Base-by-base conservation (phyloP, 2,329 filamentous ascomycete species). In the Aspergillus oerlinghausenensis region DNA sequence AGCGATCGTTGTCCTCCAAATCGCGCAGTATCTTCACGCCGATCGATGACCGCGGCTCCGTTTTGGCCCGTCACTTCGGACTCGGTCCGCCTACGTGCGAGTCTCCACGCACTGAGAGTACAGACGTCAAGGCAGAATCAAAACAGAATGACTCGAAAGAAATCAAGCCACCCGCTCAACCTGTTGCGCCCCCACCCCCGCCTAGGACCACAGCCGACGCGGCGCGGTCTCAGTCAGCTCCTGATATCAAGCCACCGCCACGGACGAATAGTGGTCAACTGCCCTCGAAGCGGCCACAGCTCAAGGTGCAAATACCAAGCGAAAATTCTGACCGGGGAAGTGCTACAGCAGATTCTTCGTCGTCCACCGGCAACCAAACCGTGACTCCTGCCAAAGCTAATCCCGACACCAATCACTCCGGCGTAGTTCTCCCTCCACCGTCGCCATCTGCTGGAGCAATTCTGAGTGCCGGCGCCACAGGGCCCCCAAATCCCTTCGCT, bases 1-100 rank as follows among this genome's bases (percentile, higher is more conserved):
- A 88, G 2, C 89, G 88, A 67, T 87, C 89, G 5, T 65, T 83
- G 3, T 79, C 81, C 7, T 75, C 81, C 35, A 92, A 92, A 71
- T 88, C 88, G 23, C 88, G 92, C 70, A 97, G 92, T 72, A 97
- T 99, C 58, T 97, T 97, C 70, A 99, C 94, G 0, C 94, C 94
- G 0, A 96, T 99, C 60, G 94, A 97, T 67, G 92, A 96, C 70
- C 92, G 89, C 65, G 84, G 90, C 50, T 97, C 92, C 1, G 88
- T 97, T 57, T 77, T 97, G 47, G 91, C 90, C 11, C 90, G 93
- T 62, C 92, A 96, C 71, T 87, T 89, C 60, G 86, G 85, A 17
- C 84, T 89, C 63, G 81, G 84, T 9, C 80, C 83, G 2, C 84
- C 85, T 50, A 73, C 80, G 50, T 79, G 79, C 61, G 74, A 81